phyloP scores from a whole-genome alignment of 106 monocot genomes.

The Apostasia shenzhenica region DNA sequence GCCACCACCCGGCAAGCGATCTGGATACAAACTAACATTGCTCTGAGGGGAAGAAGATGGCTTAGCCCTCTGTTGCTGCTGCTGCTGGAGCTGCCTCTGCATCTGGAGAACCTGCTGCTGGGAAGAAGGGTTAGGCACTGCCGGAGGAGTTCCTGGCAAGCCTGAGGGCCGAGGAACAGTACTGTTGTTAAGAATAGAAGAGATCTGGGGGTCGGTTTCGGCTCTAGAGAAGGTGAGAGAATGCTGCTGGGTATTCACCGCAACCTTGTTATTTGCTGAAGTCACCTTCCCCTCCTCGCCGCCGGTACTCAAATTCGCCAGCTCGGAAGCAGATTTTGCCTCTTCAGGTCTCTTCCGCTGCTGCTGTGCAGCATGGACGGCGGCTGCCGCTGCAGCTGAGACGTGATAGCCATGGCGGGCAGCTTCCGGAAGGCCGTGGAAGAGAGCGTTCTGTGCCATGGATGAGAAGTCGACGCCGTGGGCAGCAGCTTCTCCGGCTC shows the following conservation, averaged over 20 bases:
- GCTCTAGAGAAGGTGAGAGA: conserved; percentile 11
- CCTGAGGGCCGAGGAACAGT: conserved; percentile 10
- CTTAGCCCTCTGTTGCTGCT: conserved; percentile 38
- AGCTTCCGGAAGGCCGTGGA: conserved; percentile 49
- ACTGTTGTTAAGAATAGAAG: conserved; percentile 22
- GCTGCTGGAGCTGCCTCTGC: conserved; percentile 39
- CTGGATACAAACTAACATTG: conserved; percentile 22
- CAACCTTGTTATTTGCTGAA: conserved; percentile 11
- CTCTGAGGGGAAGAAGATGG: conserved; percentile 15
- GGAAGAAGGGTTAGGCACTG: conserved; percentile 1
- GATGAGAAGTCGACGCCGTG: conserved; percentile 66
- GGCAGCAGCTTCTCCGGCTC: conserved; percentile 9
- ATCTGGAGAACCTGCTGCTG: conserved; percentile 28
- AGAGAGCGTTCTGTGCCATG: conserved; percentile 42
- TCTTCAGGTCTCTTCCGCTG: conserved; percentile 33
- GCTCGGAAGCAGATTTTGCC: conserved; percentile 32
- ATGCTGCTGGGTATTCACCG: conserved; percentile 29
- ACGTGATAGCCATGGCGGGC: conserved; percentile 57
- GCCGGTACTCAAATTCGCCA: conserved; percentile 9
- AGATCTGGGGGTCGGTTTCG: conserved; percentile 10
- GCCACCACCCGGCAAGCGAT: conserved; percentile 18
- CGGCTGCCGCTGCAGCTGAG: not conserved
- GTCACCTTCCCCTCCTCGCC: conserved; percentile 37
- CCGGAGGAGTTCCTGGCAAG: conserved; percentile 14
- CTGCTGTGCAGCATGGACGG: too few species aligned